phyloP scores from a whole-genome alignment of 805 yeast species.

The Monosporozyma aquatica region DNA sequence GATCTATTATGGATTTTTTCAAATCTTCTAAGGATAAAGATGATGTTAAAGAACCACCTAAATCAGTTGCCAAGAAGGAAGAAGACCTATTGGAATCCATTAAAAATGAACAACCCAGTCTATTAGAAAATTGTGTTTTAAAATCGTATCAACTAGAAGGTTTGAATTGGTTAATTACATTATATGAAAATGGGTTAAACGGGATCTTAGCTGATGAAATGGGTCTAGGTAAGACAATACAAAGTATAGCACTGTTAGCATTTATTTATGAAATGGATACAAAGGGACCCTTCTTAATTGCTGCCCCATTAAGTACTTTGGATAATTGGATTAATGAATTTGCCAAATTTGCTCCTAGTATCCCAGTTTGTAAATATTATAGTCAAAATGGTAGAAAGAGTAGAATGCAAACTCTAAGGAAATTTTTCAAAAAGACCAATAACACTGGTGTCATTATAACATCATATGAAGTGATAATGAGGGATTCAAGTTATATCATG shows the following conservation, averaged over 20 bases:
- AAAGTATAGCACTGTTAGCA: constrained; percentile 70
- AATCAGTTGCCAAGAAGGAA: constrained; percentile 14
- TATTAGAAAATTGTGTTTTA: constrained; percentile 49
- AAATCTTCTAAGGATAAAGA: constrained; percentile 10
- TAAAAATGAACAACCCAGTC: constrained; percentile 42
- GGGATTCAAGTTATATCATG: constrained; percentile 52
- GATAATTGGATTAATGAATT: constrained; percentile 80
- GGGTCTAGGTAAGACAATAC: constrained; percentile 94
- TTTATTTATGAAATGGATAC: constrained; percentile 72
- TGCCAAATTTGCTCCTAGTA: constrained; percentile 57
- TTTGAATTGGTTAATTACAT: constrained; percentile 77
- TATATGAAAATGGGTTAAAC: constrained; percentile 88
- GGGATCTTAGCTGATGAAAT: constrained; percentile 96
- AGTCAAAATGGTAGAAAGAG: constrained; percentile 47
- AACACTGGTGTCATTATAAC: constrained; percentile 55
- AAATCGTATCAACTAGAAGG: constrained; percentile 87
- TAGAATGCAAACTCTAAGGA: constrained; percentile 26
- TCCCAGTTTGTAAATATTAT: constrained; percentile 54
- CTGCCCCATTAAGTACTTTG: constrained; percentile 77
- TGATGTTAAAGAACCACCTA: constrained; percentile 1
- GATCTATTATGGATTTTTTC: constrained; percentile 19
- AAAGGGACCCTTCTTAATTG: constrained; percentile 66
- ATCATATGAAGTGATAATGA: constrained; percentile 70
- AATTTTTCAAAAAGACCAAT: constrained; percentile 34
- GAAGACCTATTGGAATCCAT: constrained; percentile 11